Evolutionary conservation across 352 stramenopile species (phyloP), one percentile per base, ranked within the genome.

Genomic region (Globisporangium solare): DNA sequence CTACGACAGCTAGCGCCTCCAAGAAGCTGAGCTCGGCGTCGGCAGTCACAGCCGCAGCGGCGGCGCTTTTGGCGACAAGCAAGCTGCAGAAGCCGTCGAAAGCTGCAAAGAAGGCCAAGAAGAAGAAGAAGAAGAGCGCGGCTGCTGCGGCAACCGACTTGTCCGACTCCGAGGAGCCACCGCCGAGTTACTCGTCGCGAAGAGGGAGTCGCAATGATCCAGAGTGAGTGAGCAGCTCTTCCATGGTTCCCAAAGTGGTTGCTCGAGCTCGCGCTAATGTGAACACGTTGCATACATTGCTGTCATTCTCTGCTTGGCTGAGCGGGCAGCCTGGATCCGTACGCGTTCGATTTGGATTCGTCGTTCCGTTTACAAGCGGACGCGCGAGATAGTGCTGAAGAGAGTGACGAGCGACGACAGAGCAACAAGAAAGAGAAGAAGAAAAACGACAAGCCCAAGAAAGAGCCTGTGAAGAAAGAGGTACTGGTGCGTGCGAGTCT

Each of bases 271-370:
- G 1, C 24, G 7, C 13, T 54, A 15, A 18, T 56, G 1, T 17
- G 43, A 47, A 47, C 31, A 39, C 32, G 46, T 37, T 17, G 31
- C n/a, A n/a, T 21, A 18, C 10, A 18, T 5, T 3, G 55, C 13
- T 42, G 0, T 53, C 3, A 12, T 20, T 6, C 0, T 50, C 12
- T 50, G 13, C 27, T 14, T 53, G 22, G 41, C 41, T 51, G 15
- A 39, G 12, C 15, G 14, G 11, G 4, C 53, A 90, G 79, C 31
- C 60, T 64, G 41, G 83, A 93, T 62, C 83, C 83, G 31, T 93
- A 91, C 45, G 71, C 71, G 15, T 93, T 91, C 66, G 79, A 91
- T 21, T 72, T 93, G 48, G 71, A 63, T 45, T 53, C 67, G 13
- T 62, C 71, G 6, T 67, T 70, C 24, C 62, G 74, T 54, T 47